Evolutionary conservation across 225 moss, liverwort and hornwort species (phyloP), one percentile per base, ranked within the genome.

Genomic region (Anthoceros angustus): DNA sequence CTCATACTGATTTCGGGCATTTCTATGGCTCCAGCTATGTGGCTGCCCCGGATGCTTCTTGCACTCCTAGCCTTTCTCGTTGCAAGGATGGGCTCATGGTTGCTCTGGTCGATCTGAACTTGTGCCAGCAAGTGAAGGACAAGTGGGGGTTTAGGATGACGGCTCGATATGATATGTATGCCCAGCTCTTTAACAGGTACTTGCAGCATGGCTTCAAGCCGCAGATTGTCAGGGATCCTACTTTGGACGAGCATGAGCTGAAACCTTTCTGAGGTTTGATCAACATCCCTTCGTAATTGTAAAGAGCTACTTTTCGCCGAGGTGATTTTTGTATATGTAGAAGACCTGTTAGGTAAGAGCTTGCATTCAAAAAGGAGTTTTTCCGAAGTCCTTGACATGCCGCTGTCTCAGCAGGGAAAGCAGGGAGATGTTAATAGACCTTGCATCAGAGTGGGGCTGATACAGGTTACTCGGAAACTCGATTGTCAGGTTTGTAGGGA

Each of bases 61-160:
- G 89, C 82, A 87, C 84, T 0, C 98, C 98, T 32, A 83, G 84
- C 67, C 79, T 98, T 42, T 98, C 98, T 12, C 89, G 89, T 9
- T 80, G 71, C 69, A 79, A 89, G 32, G 92, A 98, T 67, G 98
- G 92, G 43, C 75, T 98, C 8, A 73, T 98, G 71, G 74, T 92
- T 42, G 85, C 92, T 4, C 82, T 86, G 67, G 65, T 92, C 23
- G 89, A 98, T 80, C 72, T 98, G 63, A 98, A 98, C 66, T 70
- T 98, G 12, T 92, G 89, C 68, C 89, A 84, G 74, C 98, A 98
- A 63, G 61, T 98, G 43, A 89, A 89, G 70, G 98, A 98, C 74
- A 98, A 89, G 74, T 98, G 92, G 98, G 92, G 89, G n/a, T 98
- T 98, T 68, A 72, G 92, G 63, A 45, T 81, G 66, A 98, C 98